These are phyloP conservation scores for Porphyrellus cyaneotinctus DNA, from an alignment of 768 basidiomycete species.

Conservation along the genomic window DNA sequence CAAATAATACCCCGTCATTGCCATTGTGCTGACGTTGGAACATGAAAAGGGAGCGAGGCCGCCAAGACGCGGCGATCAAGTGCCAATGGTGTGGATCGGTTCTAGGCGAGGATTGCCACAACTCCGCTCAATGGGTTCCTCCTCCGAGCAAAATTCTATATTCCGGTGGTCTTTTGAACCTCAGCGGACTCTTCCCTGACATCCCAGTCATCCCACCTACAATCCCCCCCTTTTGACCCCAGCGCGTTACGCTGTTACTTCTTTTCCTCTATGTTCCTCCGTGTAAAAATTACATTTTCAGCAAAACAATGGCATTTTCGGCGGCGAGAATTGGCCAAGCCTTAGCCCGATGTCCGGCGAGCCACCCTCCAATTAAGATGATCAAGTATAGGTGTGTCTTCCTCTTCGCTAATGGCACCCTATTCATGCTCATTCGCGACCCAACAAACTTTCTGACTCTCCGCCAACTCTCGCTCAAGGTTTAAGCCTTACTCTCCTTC, in stretches of 20 bases:
- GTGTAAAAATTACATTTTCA: background rate
- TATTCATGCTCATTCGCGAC: no score
- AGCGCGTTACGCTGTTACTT: no score
- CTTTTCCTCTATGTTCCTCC: background rate
- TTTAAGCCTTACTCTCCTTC: no score
- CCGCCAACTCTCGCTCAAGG: no score
- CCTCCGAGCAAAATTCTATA: constrained; percentile 8
- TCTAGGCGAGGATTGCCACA: constrained; percentile 1
- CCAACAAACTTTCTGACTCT: no score
- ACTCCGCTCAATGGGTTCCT: constrained; percentile 17
- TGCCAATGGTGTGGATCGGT: background rate
- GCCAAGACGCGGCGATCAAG: background rate
- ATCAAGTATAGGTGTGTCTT: background rate
- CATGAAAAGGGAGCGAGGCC: background rate
- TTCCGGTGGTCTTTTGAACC: constrained; percentile 7
- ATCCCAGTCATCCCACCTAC: no score
- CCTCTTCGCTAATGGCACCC: background rate
- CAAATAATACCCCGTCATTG: background rate
- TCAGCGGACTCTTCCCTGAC: background rate
- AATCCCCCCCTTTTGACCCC: no score
- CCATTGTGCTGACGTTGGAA: background rate
- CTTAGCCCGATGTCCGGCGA: background rate
- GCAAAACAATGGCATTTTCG: background rate
- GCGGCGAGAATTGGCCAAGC: background rate
- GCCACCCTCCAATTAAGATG: background rate